A percentile compares a stretch with the other conserved stretches of the same genome.
These are phyloP conservation scores for Diplodia sapinea DNA, from an alignment of 2,329 filamentous ascomycete genomes.

Conservation along the genomic window DNA sequence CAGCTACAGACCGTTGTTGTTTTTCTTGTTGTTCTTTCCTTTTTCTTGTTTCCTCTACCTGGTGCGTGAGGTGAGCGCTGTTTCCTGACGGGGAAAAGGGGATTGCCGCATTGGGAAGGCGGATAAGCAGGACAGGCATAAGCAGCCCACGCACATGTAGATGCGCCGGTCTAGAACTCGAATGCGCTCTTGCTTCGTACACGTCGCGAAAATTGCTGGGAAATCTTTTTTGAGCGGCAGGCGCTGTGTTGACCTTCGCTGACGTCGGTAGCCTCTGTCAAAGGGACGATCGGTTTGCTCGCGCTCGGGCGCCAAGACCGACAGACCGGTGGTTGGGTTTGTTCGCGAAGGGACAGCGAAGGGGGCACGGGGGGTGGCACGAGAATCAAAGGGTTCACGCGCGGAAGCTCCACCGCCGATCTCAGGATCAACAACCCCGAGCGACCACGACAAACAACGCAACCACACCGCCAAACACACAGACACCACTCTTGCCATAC, in stretches of 20 bases:
- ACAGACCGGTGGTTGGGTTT: neutral
- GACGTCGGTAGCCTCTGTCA: neutral
- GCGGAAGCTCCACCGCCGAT: constrained; percentile 27
- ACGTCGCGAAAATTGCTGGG: neutral
- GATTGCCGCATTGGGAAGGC: constrained; percentile 14
- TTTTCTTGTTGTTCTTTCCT: neutral
- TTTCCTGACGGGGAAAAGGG: constrained; percentile 12
- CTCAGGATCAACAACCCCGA: constrained; percentile 12
- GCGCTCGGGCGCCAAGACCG: constrained; percentile 8
- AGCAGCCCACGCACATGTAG: constrained; percentile 1
- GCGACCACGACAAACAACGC: constrained; percentile 20
- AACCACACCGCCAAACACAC: constrained; percentile 26
- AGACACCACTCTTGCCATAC: neutral
- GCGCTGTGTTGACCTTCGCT: neutral
- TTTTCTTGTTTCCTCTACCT: neutral
- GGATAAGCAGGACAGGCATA: neutral
- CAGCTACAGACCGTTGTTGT: neutral
- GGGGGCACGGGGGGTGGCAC: neutral
- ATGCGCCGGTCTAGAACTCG: neutral
- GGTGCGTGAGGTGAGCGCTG: neutral
- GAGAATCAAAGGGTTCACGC: constrained; percentile 17
- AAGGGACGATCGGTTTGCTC: neutral
- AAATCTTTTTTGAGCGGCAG: too few relatives aligned
- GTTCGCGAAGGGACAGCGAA: neutral
- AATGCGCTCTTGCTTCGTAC: neutral